A percentile compares a stretch with the other conserved stretches of the same genome.
Evolutionary conservation across 441 rosid genomes (phyloP).

Genomic region (Isatis lusitanica): DNA sequence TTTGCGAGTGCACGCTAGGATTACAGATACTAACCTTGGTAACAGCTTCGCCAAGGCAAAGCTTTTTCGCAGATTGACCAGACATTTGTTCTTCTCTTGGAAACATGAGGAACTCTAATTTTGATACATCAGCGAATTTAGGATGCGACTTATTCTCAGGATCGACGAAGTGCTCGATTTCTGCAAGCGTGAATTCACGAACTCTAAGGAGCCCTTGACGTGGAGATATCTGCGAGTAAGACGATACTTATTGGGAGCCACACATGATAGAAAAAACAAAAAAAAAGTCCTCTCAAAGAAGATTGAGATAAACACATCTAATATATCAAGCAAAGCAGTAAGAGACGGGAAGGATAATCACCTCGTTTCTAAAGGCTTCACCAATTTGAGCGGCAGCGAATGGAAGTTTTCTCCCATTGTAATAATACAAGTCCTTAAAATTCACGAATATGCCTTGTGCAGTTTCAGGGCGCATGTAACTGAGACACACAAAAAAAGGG

Average conservation of each 20-base stretch:
- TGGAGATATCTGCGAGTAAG: constrained; percentile 50
- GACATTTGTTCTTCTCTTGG: constrained; percentile 54
- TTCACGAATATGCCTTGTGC: constrained; percentile 65
- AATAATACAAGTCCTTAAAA: constrained; percentile 52
- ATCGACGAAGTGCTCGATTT: constrained; percentile 65
- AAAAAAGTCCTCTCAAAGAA: neutral
- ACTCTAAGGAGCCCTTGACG: constrained; percentile 66
- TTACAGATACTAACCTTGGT: constrained; percentile 37
- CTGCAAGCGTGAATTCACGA: constrained; percentile 59
- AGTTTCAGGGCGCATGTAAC: constrained; percentile 66
- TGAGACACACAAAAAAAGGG: constrained; percentile 2
- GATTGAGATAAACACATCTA: neutral
- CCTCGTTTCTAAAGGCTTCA: constrained; percentile 65
- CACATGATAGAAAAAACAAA: neutral
- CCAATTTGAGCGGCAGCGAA: constrained; percentile 67
- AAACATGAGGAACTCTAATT: constrained; percentile 53
- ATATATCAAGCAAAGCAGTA: neutral
- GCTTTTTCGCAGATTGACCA: constrained; percentile 47
- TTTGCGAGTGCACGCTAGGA: neutral
- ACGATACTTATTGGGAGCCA: neutral
- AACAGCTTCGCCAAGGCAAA: constrained; percentile 51
- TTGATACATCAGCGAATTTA: constrained; percentile 45
- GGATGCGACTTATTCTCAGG: constrained; percentile 58
- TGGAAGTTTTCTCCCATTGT: constrained; percentile 55
- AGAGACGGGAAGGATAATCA: neutral